These are phyloP conservation scores for Populus hybrid DNA, from an alignment of 441 rosid genomes.

Conservation along the genomic window DNA sequence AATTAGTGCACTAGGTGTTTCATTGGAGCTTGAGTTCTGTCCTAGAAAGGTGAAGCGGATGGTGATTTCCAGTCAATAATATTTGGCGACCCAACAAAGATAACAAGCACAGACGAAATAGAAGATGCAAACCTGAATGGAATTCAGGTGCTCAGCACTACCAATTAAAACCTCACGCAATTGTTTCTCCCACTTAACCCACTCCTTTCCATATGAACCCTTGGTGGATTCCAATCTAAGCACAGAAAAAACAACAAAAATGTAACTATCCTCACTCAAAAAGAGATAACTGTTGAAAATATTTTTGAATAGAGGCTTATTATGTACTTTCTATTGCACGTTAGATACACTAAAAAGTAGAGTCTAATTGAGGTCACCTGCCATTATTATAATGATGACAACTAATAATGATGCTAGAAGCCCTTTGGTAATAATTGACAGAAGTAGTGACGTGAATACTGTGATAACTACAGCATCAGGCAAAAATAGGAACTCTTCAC, in stretches of 20 bases:
- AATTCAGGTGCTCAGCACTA: constrained; percentile 58
- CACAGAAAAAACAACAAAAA: constrained; percentile 18
- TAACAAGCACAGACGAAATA: not conserved
- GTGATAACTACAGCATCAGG: not conserved
- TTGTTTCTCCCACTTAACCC: constrained; percentile 84
- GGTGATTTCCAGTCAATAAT: not conserved
- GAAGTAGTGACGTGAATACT: not conserved
- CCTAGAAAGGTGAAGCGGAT: not conserved
- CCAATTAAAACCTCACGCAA: constrained; percentile 45
- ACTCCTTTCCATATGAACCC: constrained; percentile 72
- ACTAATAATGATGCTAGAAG: not conserved
- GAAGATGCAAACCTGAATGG: constrained; percentile 57
- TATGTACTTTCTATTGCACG: not conserved
- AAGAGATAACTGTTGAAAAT: not conserved
- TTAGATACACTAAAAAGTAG: not conserved
- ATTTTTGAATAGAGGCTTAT: not conserved
- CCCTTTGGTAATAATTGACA: not conserved
- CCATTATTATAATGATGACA: not conserved
- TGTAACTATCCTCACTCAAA: not conserved
- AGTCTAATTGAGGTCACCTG: not conserved
- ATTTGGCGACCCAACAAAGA: not conserved
- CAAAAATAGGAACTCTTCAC: not conserved
- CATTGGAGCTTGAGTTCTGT: not conserved
- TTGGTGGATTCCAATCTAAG: constrained; percentile 77
- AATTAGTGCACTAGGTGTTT: not conserved